A percentile compares a stretch with the other conserved stretches of the same genome.
Evolutionary conservation across 768 basidiomycete genomes (phyloP).

Genomic region (Tylopilus rubrobrunneus): DNA sequence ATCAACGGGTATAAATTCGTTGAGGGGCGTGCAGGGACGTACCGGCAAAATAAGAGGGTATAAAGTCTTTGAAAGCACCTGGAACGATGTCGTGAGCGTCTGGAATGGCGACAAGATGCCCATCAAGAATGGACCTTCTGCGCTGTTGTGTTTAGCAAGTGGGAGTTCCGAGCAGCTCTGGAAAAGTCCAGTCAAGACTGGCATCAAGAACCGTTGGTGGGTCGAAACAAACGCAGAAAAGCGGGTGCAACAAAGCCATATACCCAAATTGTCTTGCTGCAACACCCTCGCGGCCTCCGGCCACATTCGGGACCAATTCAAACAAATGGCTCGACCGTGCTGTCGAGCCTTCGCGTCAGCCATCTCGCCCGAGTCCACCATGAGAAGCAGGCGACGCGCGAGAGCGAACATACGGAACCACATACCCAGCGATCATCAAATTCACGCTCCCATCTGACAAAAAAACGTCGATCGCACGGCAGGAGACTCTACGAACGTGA

Average conservation of each 20-base stretch:
- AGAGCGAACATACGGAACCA: background rate
- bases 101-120: slow-evolving; percentile 67
- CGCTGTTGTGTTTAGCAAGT: slow-evolving; percentile 65
- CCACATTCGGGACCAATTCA: slow-evolving; percentile 68
- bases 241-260: background rate
- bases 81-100: slow-evolving; percentile 38
- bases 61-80: slow-evolving; percentile 37
- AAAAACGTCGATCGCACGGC: slow-evolving; percentile 57
- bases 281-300: slow-evolving; percentile 59
- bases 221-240: background rate
- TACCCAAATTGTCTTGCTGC: slow-evolving; percentile 67
- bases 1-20: too few species aligned
- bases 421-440: slow-evolving; percentile 63
- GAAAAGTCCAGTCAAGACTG: background rate
- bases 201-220: too few species aligned
- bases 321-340: slow-evolving; percentile 88
- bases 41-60: slow-evolving; percentile 61
- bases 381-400: too few species aligned
- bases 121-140: slow-evolving; percentile 70
- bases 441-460: slow-evolving; percentile 57
- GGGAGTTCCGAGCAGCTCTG: slow-evolving; percentile 70
- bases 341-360: slow-evolving; percentile 19
- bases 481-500: slow-evolving; percentile 36
- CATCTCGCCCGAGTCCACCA: background rate
- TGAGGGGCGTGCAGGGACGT: slow-evolving; percentile 9